Evolutionary conservation across 2,329 filamentous ascomycete species (phyloP).

Genomic region (Monosporascus sp.): DNA sequence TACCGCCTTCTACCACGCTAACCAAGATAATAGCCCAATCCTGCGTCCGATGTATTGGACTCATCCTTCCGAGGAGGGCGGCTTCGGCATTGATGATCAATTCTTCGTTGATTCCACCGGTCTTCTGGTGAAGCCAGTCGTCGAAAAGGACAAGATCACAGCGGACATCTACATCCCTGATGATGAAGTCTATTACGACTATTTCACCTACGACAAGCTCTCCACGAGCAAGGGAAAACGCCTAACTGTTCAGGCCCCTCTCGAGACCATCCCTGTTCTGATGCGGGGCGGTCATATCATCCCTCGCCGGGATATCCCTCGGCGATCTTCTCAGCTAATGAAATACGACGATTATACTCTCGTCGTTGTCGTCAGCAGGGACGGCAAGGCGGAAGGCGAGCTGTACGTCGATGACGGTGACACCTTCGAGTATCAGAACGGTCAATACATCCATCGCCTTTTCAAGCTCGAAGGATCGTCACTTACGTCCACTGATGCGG

Average conservation of each 20-base stretch:
- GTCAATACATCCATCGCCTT: slow-evolving; percentile 80
- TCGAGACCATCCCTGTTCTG: slow-evolving; percentile 82
- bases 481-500: slow-evolving; percentile 66
- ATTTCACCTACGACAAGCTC: slow-evolving; percentile 80
- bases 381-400: slow-evolving; percentile 68
- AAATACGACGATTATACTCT: slow-evolving; percentile 92
- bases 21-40: slow-evolving; percentile 77
- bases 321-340: slow-evolving; percentile 84
- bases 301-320: slow-evolving; percentile 79
- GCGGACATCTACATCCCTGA: slow-evolving; percentile 85
- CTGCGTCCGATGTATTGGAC: slow-evolving; percentile 90
- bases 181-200: slow-evolving; percentile 87
- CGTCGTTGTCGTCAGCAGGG: slow-evolving; percentile 65
- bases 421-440: slow-evolving; percentile 79
- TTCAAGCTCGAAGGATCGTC: slow-evolving; percentile 62
- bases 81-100: slow-evolving; percentile 89
- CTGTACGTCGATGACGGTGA: slow-evolving; percentile 94
- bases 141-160: slow-evolving; percentile 66
- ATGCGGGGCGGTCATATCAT: slow-evolving; percentile 94
- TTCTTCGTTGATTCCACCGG: slow-evolving; percentile 86
- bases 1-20: slow-evolving; percentile 89
- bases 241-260: slow-evolving; percentile 66
- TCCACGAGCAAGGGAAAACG: slow-evolving; percentile 63
- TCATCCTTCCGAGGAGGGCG: slow-evolving; percentile 77
- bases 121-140: slow-evolving; percentile 86